phyloP scores from a whole-genome alignment of 768 basidiomycete genomes.

The Lactarius hengduanensis region DNA sequence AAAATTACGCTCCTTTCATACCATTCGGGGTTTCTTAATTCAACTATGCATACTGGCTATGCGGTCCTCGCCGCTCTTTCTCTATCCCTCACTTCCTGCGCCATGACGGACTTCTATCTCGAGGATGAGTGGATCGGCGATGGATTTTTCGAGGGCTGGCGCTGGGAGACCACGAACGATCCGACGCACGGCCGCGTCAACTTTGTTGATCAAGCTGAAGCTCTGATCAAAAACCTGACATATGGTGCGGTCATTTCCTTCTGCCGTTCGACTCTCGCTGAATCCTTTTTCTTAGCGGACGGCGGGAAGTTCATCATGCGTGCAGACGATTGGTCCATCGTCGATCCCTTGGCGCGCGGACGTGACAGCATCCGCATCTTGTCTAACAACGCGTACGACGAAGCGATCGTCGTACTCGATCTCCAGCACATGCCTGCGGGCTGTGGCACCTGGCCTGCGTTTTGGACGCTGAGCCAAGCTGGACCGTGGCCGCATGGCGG shows the following conservation, averaged over 20 bases:
- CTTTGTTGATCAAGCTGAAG: slow-evolving; percentile 48
- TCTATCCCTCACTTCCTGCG: slow-evolving; percentile 9
- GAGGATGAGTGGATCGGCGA: slow-evolving; percentile 34
- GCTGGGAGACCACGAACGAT: slow-evolving; percentile 51
- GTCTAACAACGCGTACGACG: slow-evolving; percentile 45
- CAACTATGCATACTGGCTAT: slow-evolving; percentile 38
- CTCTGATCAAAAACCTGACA: slow-evolving; percentile 45
- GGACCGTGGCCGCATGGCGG: slow-evolving; percentile 63
- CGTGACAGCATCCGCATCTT: slow-evolving; percentile 56
- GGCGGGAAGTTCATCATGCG: slow-evolving; percentile 55
- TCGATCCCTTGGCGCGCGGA: slow-evolving; percentile 43
- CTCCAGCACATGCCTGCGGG: slow-evolving; percentile 60
- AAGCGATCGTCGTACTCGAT: slow-evolving; percentile 51
- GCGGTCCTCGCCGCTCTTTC: slow-evolving; percentile 27
- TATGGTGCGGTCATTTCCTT: slow-evolving; percentile 39
- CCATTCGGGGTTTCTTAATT: slow-evolving; percentile 26
- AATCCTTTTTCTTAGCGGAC: slow-evolving; percentile 34
- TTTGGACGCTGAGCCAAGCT: slow-evolving; percentile 51
- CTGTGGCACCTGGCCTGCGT: slow-evolving; percentile 62
- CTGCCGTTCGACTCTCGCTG: neutral
- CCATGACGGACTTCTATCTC: slow-evolving; percentile 19
- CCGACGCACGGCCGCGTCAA: slow-evolving; percentile 69
- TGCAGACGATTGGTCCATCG: slow-evolving; percentile 45
- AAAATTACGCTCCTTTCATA: slow-evolving; percentile 27
- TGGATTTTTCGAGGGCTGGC: slow-evolving; percentile 48